Evolutionary conservation across 2,329 filamentous ascomycete genomes (phyloP).

Genomic region (Metarhizium rileyi): DNA sequence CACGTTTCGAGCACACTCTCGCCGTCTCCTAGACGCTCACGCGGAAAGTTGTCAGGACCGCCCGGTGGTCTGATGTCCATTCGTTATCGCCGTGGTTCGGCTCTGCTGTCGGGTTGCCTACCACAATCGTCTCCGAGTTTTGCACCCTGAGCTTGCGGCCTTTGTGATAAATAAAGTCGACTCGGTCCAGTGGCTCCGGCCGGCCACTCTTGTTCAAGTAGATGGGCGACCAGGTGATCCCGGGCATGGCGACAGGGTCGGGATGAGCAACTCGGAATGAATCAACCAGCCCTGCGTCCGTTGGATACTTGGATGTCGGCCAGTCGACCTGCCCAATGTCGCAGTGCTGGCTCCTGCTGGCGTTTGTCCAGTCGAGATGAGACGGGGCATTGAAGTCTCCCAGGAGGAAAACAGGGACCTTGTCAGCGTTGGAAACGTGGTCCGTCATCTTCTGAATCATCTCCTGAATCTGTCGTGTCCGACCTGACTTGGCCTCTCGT

Average conservation of each 20-base stretch:
- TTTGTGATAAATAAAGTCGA: conserved; percentile 30
- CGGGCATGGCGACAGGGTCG: conserved; percentile 20
- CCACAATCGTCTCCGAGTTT: conserved; percentile 18
- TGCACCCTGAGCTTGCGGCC: conserved; percentile 17
- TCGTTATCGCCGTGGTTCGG: conserved; percentile 25
- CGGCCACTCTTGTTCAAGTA: conserved; percentile 19
- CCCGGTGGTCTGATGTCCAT: conserved; percentile 28
- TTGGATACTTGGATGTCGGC: conserved; percentile 25
- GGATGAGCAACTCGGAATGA: conserved; percentile 25
- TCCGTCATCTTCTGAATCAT: conserved; percentile 20
- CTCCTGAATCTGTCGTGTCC: conserved; percentile 24
- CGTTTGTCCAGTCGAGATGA: conserved; percentile 28
- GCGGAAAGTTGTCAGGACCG: not conserved
- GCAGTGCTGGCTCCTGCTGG: conserved; percentile 21
- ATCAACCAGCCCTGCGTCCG: conserved; percentile 24
- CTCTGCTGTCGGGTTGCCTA: conserved; percentile 20
- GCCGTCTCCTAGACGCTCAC: not conserved
- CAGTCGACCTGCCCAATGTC: conserved; percentile 21
- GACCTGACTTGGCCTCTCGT: conserved; percentile 24
- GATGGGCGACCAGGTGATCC: conserved; percentile 29
- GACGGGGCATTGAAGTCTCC: conserved; percentile 33
- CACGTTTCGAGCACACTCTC: not conserved
- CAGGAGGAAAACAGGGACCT: conserved; percentile 23
- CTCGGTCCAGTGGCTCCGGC: conserved; percentile 27
- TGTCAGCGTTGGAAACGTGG: conserved; percentile 18